Evolutionary conservation across 2,329 filamentous ascomycete genomes (phyloP), one percentile per base, ranked within the genome.

Genomic region (Juglanconis oblonga): DNA sequence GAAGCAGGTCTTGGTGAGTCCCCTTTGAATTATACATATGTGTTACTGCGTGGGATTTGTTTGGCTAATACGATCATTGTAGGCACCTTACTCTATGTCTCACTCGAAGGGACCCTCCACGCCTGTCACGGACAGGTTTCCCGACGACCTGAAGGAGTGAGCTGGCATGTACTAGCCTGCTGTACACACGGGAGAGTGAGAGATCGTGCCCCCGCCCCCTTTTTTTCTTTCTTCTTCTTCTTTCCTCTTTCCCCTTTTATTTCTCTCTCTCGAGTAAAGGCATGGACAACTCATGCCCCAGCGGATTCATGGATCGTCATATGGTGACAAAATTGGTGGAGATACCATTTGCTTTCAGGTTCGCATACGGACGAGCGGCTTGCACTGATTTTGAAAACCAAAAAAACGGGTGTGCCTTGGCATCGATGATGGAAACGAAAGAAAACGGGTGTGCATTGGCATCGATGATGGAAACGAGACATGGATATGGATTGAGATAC

Each of bases 1-100:
- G 40, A 97, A 97, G 80, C 91, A 93, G 76, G 95, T 97, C 65
- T 75, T 98, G 76, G 92, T 96, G 79, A 78, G 89, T 82, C 9
- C 52, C 31, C 3, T 14, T 3, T 31, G 45, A 10, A 13, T 50
- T 10, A 4, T 24, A 24, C 24, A 24, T 24, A 24, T 24, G n/a
- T 38, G 17, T 8, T 29, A 40, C 3, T 31, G 32, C n/a, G 5
- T 4, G 9, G 33, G 10, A 4, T 13, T 31, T 1, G 8, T n/a
- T 13, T 32, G 36, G 9, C 38, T 49, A 62, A 65, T 67, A 57
- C 67, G 55, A 42, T 57, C n/a, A n/a, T 9, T 51, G 4, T 64
- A 89, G 87, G 87, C 87, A 50, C 87, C 88, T 1, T 90, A 90
- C 68, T 89, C 86, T 70, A 88, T 90, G 85, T 87, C 87, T 8